phyloP scores from a whole-genome alignment of 2,329 filamentous ascomycete genomes.

The Beauveria scarabaeidicola region DNA sequence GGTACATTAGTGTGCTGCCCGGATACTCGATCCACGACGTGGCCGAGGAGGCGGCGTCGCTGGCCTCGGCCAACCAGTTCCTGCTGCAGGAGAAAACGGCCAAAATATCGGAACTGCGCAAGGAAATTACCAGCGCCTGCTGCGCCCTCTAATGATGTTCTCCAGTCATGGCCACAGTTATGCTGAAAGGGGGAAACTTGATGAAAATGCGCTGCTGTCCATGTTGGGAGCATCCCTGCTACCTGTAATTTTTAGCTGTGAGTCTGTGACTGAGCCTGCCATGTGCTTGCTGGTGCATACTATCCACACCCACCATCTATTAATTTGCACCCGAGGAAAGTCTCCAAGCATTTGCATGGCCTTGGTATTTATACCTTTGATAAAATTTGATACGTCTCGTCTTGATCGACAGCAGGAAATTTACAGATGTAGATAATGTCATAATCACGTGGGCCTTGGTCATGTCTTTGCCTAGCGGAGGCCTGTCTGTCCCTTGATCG shows the following conservation, averaged over 20 bases:
- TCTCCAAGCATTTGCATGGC: background rate
- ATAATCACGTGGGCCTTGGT: background rate
- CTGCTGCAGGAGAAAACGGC: background rate
- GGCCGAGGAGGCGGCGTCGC: constrained; percentile 1
- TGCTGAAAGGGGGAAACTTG: background rate
- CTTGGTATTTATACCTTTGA: background rate
- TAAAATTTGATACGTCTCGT: background rate
- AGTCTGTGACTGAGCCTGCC: background rate
- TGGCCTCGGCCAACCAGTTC: background rate
- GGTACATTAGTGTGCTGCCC: constrained; percentile 12
- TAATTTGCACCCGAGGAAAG: background rate
- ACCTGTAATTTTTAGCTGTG: background rate
- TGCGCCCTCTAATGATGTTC: background rate
- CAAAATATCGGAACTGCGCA: background rate
- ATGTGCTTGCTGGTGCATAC: background rate
- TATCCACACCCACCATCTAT: no score
- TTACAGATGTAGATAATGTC: background rate
- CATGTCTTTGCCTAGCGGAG: background rate
- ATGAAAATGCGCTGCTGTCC: background rate
- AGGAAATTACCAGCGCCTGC: constrained; percentile 2
- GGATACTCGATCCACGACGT: constrained; percentile 4
- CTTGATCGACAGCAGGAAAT: background rate
- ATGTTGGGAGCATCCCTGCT: background rate
- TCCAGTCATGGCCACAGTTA: background rate
- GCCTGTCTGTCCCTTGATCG: background rate